phyloP scores from a whole-genome alignment of 1,139 yeast species.

The Candida sanyaensis region DNA sequence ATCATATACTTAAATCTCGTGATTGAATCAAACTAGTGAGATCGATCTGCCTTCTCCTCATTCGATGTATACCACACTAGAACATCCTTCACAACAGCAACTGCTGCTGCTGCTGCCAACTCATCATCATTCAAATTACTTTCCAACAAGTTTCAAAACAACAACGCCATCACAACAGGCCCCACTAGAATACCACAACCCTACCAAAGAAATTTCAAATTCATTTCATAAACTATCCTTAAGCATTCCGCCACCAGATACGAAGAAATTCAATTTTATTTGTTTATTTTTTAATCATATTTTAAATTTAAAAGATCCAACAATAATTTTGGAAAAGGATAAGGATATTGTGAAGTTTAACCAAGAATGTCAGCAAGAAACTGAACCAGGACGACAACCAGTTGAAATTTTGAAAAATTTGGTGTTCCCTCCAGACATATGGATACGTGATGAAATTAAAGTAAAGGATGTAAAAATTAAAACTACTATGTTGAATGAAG shows the following conservation, averaged over 20 bases:
- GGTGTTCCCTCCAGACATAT: conserved; percentile 38
- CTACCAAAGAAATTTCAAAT: conserved; percentile 1
- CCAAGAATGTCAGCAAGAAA: neutral
- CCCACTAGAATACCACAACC: neutral
- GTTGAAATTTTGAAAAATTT: conserved; percentile 36
- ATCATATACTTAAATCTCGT: too few species aligned
- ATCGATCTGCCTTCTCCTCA: too few species aligned
- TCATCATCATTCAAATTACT: neutral
- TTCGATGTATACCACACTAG: conserved; percentile 4
- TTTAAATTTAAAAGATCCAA: conserved; percentile 12
- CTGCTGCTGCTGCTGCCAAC: neutral
- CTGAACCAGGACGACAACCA: neutral
- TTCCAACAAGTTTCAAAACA: neutral
- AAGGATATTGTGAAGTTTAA: conserved; percentile 6
- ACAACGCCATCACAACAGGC: neutral
- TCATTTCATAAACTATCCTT: conserved; percentile 6
- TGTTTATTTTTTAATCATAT: conserved; percentile 11
- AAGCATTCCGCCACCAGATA: conserved; percentile 5
- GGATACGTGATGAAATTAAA: conserved; percentile 37
- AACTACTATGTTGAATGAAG: conserved; percentile 34
- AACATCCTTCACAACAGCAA: neutral
- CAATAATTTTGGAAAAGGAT: conserved; percentile 8
- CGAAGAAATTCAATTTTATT: conserved; percentile 9
- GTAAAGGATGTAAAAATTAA: conserved; percentile 38
- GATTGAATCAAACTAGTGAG: too few species aligned